Evolutionary conservation across 2,329 filamentous ascomycete species (phyloP).

Genomic region (Orbilia oligospora): DNA sequence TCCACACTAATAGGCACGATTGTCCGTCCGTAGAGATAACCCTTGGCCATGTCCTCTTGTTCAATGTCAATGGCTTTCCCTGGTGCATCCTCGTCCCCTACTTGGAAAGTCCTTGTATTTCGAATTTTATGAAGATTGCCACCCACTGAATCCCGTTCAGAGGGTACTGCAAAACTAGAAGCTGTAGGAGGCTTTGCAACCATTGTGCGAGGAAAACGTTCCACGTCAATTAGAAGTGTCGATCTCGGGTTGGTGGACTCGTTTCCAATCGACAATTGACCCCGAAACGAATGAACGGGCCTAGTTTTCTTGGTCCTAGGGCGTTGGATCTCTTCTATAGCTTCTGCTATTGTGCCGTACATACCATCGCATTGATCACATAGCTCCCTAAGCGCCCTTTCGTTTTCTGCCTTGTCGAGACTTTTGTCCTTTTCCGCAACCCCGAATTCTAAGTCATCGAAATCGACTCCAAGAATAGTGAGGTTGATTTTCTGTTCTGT

Average conservation of each 20-base stretch:
- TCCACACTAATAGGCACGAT: slow-evolving; percentile 89
- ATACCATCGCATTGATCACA: slow-evolving; percentile 78
- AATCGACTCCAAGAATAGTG: slow-evolving; percentile 87
- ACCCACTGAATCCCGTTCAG: slow-evolving; percentile 65
- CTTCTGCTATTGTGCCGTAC: slow-evolving; percentile 88
- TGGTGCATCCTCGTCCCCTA: slow-evolving; percentile 80
- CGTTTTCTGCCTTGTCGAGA: slow-evolving; percentile 80
- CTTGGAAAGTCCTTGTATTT: slow-evolving; percentile 82
- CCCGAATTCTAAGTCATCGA: slow-evolving; percentile 90
- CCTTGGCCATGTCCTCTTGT: slow-evolving; percentile 87
- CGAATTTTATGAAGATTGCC: slow-evolving; percentile 78
- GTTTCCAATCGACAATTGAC: slow-evolving; percentile 83
- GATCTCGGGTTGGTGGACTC: slow-evolving; percentile 77
- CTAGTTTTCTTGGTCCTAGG: slow-evolving; percentile 83
- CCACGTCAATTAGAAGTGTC: slow-evolving; percentile 85
- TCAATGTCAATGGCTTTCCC: slow-evolving; percentile 87
- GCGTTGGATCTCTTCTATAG: slow-evolving; percentile 82
- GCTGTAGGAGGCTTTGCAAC: slow-evolving; percentile 80
- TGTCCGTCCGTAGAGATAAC: slow-evolving; percentile 92
- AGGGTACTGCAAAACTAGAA: slow-evolving; percentile 79
- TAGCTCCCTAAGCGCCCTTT: slow-evolving; percentile 76
- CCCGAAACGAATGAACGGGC: slow-evolving; percentile 84
- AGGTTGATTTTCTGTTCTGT: slow-evolving; percentile 83
- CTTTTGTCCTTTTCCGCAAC: slow-evolving; percentile 93
- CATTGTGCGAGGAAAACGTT: slow-evolving; percentile 90